phyloP scores from a whole-genome alignment of 108 stramenopile species.

The Skeletonema tropicum region DNA sequence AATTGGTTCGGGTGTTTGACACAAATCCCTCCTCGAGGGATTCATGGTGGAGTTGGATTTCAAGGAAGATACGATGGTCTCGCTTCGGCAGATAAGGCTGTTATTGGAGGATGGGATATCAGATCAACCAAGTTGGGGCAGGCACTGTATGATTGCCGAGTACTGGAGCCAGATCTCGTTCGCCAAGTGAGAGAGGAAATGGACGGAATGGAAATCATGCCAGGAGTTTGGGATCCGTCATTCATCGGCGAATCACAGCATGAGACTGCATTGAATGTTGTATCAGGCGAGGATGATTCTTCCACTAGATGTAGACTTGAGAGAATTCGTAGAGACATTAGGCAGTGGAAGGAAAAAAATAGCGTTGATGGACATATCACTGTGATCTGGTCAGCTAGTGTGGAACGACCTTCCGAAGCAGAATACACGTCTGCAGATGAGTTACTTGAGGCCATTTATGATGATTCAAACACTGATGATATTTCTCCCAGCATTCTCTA shows the following conservation, averaged over 20 bases:
- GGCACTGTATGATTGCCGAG: constrained; percentile 74
- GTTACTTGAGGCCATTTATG: constrained; percentile 58
- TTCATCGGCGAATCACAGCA: constrained; percentile 73
- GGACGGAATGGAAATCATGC: constrained; percentile 63
- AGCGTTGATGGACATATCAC: constrained; percentile 72
- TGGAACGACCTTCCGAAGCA: constrained; percentile 59
- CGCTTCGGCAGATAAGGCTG: constrained; percentile 49
- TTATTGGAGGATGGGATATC: constrained; percentile 73
- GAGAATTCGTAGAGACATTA: constrained; percentile 80
- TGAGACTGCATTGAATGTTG: constrained; percentile 62
- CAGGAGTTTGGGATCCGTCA: constrained; percentile 71
- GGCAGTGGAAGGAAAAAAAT: constrained; percentile 58
- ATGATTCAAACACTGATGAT: constrained; percentile 56
- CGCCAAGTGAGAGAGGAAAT: constrained; percentile 75
- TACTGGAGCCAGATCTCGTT: constrained; percentile 83
- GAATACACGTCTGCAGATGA: constrained; percentile 53
- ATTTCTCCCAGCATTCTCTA: constrained; percentile 84
- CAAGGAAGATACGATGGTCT: constrained; percentile 49
- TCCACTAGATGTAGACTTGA: constrained; percentile 55
- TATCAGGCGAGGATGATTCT: constrained; percentile 39
- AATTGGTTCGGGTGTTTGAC: constrained; percentile 87
- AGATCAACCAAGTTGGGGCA: constrained; percentile 72
- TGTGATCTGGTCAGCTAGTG: constrained; percentile 85
- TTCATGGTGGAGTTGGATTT: constrained; percentile 56
- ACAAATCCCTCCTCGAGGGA: constrained; percentile 59